phyloP scores from a whole-genome alignment of 2,329 filamentous ascomycete species.

The Cladosporium oxysporum region DNA sequence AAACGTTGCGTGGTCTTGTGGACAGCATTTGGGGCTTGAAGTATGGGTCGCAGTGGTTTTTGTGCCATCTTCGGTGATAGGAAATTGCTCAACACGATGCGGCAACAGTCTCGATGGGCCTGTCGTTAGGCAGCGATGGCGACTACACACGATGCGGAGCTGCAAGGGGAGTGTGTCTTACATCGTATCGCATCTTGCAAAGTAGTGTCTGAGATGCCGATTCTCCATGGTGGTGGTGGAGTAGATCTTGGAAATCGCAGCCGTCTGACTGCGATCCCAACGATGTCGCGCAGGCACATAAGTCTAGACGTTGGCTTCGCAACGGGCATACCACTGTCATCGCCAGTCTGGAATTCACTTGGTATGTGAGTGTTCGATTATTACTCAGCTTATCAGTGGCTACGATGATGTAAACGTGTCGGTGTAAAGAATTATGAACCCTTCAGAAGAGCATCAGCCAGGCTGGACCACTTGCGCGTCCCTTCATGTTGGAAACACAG shows the following conservation, averaged over 20 bases:
- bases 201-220: background rate
- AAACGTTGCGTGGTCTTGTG: background rate
- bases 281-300: background rate
- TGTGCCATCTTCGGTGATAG: background rate
- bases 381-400: background rate
- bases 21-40: background rate
- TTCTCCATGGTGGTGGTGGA: background rate
- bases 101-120: background rate
- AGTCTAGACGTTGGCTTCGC: background rate
- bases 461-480: background rate
- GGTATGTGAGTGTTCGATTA: background rate
- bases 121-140: background rate
- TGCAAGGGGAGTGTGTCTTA: background rate
- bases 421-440: background rate
- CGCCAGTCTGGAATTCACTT: no score
- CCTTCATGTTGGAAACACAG: background rate
- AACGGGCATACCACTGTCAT: background rate
- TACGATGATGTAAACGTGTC: background rate
- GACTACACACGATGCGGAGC: background rate
- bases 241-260: background rate
- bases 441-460: background rate
- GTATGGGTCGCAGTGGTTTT: background rate
- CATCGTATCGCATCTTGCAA: background rate
- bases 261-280: background rate
- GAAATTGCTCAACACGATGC: background rate